Percentiles rank a stretch among this genome's conserved stretches.
These are phyloP conservation scores for Acorus gramineus DNA, from an alignment of 106 monocot genomes.

Conservation along the genomic window DNA sequence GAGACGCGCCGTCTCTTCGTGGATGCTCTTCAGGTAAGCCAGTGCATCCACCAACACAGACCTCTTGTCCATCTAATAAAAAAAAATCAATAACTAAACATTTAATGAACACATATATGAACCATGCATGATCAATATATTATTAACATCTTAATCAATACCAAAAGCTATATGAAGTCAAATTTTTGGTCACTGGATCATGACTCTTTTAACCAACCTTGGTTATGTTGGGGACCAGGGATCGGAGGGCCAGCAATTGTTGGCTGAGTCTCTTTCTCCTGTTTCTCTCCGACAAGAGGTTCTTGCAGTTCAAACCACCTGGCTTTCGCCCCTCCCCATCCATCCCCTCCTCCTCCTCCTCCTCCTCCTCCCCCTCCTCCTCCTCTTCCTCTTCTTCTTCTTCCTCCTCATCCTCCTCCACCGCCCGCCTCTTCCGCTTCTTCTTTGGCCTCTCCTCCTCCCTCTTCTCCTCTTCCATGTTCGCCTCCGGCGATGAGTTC, in stretches of 20 bases:
- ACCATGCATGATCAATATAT: neutral
- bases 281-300: slow-evolving; percentile 4
- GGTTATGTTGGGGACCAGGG: slow-evolving; percentile 2
- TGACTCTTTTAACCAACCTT: neutral
- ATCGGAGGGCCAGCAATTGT: neutral
- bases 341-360: neutral
- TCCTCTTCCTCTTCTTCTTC: neutral
- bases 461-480: too few relatives aligned
- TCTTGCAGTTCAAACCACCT: slow-evolving; percentile 1
- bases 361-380: neutral
- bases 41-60: slow-evolving; percentile 4
- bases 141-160: neutral
- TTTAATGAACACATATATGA: neutral
- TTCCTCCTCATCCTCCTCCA: neutral
- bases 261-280: slow-evolving; percentile 1
- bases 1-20: slow-evolving; percentile 3
- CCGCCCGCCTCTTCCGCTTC: neutral
- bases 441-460: too few relatives aligned
- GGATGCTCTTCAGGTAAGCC: slow-evolving; percentile 1
- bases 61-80: slow-evolving; percentile 2
- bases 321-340: neutral
- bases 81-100: too few relatives aligned
- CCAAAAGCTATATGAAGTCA: neutral
- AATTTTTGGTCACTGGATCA: neutral
- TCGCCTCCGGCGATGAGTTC: too few relatives aligned